Conservation (phyloP, 176 grass and related monocot genomes). For the barley (Hordeum vulgare) region DNA sequence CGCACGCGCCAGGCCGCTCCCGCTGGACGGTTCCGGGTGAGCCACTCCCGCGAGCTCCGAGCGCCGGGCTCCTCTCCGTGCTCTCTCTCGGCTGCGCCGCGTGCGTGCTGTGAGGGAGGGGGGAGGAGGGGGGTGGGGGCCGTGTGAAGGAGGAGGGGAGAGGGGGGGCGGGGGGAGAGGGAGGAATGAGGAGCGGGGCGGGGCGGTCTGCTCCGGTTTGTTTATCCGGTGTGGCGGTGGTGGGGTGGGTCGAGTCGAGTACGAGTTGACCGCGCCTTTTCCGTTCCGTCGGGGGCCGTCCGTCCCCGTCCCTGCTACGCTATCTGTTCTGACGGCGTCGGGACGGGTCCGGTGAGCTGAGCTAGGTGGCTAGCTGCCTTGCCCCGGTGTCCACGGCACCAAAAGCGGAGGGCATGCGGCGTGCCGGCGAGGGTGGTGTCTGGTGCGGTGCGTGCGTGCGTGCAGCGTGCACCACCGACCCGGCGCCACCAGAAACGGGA, state of each 20-base stretch:
- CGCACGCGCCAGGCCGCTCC: not conserved
- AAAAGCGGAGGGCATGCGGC: slow-evolving; percentile 7
- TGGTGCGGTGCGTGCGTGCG: not conserved
- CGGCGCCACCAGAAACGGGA: not conserved
- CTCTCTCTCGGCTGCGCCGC: not conserved
- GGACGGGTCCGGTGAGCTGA: not conserved
- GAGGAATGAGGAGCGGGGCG: slow-evolving; percentile 4
- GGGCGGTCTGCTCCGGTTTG: slow-evolving; percentile 25
- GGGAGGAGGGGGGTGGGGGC: not conserved
- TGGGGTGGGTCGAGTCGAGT: slow-evolving; percentile 11
- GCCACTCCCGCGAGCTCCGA: not conserved
- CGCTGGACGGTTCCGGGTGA: not conserved
- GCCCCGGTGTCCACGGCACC: slow-evolving; percentile 38
- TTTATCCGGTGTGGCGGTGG: slow-evolving; percentile 43
- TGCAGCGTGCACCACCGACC: not conserved
- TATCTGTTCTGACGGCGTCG: slow-evolving; percentile 30
- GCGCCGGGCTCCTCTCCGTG: not conserved
- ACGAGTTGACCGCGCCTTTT: slow-evolving; percentile 42
- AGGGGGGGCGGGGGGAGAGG: not conserved
- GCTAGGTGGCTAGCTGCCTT: slow-evolving; percentile 9
- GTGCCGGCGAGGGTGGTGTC: not conserved
- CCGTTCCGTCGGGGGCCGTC: slow-evolving; percentile 31
- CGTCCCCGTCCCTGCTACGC: not conserved
- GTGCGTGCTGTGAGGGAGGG: not conserved
- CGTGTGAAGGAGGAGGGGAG: not conserved